phyloP scores from a whole-genome alignment of 192 early-diverging fungal genomes.

The Ambispora gerdemannii region DNA sequence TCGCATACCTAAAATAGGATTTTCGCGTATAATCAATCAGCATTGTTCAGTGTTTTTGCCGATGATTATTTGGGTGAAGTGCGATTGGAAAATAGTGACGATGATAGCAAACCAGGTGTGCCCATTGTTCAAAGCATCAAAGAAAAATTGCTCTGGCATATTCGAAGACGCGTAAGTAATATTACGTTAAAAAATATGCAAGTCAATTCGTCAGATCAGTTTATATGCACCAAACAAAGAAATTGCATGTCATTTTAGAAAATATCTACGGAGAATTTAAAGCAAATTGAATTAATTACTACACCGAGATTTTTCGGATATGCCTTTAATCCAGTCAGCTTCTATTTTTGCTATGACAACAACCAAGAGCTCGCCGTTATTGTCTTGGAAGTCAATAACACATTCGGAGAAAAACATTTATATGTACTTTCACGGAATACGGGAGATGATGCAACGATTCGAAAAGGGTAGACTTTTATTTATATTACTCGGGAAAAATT shows the following conservation, averaged over 20 bases:
- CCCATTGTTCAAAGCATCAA: constrained; percentile 23
- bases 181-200: not conserved
- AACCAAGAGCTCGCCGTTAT: constrained; percentile 26
- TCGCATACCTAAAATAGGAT: too few relatives aligned
- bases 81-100: not conserved
- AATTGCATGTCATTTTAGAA: constrained; percentile 9
- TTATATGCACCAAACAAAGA: not conserved
- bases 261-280: constrained; percentile 13
- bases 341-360: constrained; percentile 49
- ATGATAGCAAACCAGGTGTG: not conserved
- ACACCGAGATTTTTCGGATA: constrained; percentile 51
- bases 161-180: constrained; percentile 20
- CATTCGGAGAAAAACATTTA: constrained; percentile 56
- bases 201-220: not conserved
- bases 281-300: constrained; percentile 40
- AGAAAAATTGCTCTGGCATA: constrained; percentile 29
- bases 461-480: constrained; percentile 5
- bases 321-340: constrained; percentile 53
- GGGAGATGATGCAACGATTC: constrained; percentile 1
- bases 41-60: constrained; percentile 20
- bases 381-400: constrained; percentile 59
- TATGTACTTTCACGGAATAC: constrained; percentile 40
- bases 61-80: constrained; percentile 30
- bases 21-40: constrained; percentile 1
- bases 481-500: not conserved